A percentile compares a stretch with the other conserved stretches of the same genome.
Evolutionary conservation across 441 rosid species (phyloP).

Genomic region (Brassica balearica): DNA sequence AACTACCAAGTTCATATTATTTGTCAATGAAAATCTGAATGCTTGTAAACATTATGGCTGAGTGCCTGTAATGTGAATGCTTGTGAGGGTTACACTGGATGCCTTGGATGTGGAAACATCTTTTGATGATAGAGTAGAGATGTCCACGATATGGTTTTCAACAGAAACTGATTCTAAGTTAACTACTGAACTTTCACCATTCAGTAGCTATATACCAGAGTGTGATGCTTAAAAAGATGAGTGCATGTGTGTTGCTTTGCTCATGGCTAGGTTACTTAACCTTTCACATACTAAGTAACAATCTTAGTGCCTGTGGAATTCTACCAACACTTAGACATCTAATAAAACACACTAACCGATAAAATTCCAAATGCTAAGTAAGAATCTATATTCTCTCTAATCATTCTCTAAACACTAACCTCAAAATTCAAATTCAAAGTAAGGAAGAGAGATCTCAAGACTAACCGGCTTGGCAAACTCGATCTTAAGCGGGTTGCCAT

Average conservation of each 20-base stretch:
- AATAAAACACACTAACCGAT: neutral
- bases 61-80: constrained; percentile 27
- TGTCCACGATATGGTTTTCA: neutral
- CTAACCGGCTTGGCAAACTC: constrained; percentile 99
- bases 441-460: constrained; percentile 42
- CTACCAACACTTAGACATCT: neutral
- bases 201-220: constrained; percentile 9
- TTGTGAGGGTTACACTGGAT: constrained; percentile 19
- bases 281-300: too few relatives aligned
- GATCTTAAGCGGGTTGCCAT: constrained; percentile 89
- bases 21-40: constrained; percentile 14
- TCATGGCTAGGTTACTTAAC: neutral
- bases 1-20: constrained; percentile 13
- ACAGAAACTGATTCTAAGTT: constrained; percentile 12
- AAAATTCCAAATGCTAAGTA: constrained; percentile 1
- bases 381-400: neutral
- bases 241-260: neutral
- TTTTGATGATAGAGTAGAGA: neutral
- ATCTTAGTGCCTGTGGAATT: neutral
- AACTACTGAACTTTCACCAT: constrained; percentile 3
- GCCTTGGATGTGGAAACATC: constrained; percentile 28
- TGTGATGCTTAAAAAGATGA: neutral
- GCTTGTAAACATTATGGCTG: constrained; percentile 22
- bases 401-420: neutral
- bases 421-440: neutral